A percentile compares a stretch with the other conserved stretches of the same genome.
phyloP scores from a whole-genome alignment of 257 asterid species.

The Petunia secreta region DNA sequence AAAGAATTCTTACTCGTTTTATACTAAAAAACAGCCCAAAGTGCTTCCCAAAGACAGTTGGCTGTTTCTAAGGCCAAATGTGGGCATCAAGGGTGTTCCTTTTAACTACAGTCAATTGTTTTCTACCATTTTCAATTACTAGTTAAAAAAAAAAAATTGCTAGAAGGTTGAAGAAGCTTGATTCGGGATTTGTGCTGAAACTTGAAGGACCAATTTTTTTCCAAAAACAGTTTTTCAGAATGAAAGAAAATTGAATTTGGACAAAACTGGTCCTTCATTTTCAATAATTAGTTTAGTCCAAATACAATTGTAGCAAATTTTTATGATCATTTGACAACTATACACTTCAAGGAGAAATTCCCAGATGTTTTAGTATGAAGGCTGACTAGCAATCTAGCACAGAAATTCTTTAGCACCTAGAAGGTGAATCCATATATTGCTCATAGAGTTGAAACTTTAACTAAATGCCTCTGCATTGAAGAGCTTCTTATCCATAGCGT shows the following conservation, averaged over 20 bases:
- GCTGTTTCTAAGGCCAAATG: constrained; percentile 6
- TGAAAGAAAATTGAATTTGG: too few species aligned
- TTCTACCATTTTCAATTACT: background rate
- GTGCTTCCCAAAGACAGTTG: background rate
- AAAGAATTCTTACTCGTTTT: background rate
- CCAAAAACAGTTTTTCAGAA: too few species aligned
- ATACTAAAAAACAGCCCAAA: background rate
- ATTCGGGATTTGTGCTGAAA: background rate
- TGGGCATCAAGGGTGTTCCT: background rate
- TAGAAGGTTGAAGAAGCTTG: background rate
- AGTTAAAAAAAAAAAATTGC: background rate
- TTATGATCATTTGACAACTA: background rate
- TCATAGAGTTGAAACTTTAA: background rate
- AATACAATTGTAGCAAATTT: constrained; percentile 1
- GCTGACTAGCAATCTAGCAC: constrained; percentile 8
- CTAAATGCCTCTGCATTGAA: background rate
- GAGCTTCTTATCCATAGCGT: background rate
- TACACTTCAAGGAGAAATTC: background rate
- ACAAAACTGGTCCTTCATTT: too few species aligned
- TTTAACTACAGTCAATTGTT: background rate
- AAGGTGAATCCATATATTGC: background rate
- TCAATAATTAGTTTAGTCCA: background rate
- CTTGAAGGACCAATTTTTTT: background rate
- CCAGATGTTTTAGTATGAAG: background rate
- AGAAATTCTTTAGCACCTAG: background rate